Percentiles rank a stretch among this genome's conserved stretches.
Conservation (phyloP, 129 eudicot species). For the Centaurea solstitialis region DNA sequence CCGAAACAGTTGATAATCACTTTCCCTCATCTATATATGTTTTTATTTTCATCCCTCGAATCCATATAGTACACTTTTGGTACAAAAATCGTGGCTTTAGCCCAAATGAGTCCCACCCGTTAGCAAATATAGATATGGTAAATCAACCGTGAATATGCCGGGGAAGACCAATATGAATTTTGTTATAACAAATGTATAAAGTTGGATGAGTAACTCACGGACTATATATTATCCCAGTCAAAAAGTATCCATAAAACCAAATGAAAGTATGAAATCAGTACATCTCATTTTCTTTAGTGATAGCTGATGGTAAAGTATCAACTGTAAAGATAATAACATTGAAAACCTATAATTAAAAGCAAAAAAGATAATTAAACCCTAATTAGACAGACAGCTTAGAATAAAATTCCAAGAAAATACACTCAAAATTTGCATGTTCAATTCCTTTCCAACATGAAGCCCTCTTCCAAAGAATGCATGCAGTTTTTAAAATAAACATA, state of each 20-base stretch:
- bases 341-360: not conserved
- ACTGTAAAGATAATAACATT: not conserved
- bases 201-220: not conserved
- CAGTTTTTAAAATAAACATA: constrained; percentile 21
- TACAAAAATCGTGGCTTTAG: too few relatives aligned
- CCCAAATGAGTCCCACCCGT: too few relatives aligned
- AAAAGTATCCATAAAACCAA: not conserved
- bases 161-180: not conserved
- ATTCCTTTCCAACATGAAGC: constrained; percentile 1
- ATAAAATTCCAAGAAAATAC: constrained; percentile 12
- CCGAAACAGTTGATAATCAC: too few relatives aligned
- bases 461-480: constrained; percentile 31
- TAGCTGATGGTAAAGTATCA: not conserved
- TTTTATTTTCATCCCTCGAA: too few relatives aligned
- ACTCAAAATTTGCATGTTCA: constrained; percentile 28
- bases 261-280: not conserved
- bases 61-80: too few relatives aligned
- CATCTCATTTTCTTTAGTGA: not conserved
- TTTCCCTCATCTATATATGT: too few relatives aligned
- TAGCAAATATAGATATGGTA: too few relatives aligned
- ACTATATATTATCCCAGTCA: not conserved
- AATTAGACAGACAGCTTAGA: not conserved
- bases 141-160: not conserved
- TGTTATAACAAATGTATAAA: not conserved
- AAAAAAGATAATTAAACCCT: not conserved